A percentile compares a stretch with the other conserved stretches of the same genome.
phyloP scores from a whole-genome alignment of 192 early-diverging fungal genomes.

The Geranomyces michiganensis region DNA sequence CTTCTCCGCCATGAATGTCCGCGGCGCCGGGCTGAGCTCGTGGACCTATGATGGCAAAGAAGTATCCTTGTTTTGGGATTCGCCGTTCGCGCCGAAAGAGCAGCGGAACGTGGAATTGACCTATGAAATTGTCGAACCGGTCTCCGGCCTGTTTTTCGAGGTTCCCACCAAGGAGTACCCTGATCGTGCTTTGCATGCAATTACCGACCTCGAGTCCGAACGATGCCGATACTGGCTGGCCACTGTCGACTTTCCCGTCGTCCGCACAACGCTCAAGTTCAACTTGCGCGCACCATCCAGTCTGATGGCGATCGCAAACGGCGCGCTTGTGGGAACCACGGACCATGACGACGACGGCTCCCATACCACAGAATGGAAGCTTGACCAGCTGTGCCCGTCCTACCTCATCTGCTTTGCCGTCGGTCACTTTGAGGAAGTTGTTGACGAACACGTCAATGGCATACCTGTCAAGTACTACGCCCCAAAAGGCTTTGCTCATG shows the following conservation, averaged over 20 bases:
- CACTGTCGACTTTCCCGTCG: slow-evolving; percentile 52
- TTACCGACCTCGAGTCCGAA: slow-evolving; percentile 55
- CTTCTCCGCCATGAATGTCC: slow-evolving; percentile 33
- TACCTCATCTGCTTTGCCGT: slow-evolving; percentile 57
- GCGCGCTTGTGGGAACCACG: slow-evolving; percentile 32
- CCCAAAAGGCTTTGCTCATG: slow-evolving; percentile 42
- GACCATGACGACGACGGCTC: slow-evolving; percentile 26
- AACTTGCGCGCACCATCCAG: slow-evolving; percentile 45
- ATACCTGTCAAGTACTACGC: slow-evolving; percentile 52
- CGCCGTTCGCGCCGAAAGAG: slow-evolving; percentile 32
- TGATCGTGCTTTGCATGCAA: slow-evolving; percentile 36
- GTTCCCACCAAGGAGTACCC: slow-evolving; percentile 38
- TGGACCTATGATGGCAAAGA: slow-evolving; percentile 42
- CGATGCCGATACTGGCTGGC: slow-evolving; percentile 59
- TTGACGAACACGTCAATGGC: slow-evolving; percentile 50
- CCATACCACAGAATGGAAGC: slow-evolving; percentile 45
- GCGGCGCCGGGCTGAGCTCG: slow-evolving; percentile 21
- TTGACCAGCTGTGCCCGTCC: slow-evolving; percentile 50
- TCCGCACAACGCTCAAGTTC: slow-evolving; percentile 49
- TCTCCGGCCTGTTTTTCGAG: slow-evolving; percentile 53
- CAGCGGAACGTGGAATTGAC: slow-evolving; percentile 38
- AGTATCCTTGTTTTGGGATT: slow-evolving; percentile 40
- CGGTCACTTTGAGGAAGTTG: slow-evolving; percentile 43
- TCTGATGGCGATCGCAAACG: slow-evolving; percentile 53
- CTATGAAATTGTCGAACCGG: slow-evolving; percentile 38